A percentile compares a stretch with the other conserved stretches of the same genome.
Evolutionary conservation across 2,329 filamentous ascomycete species (phyloP).

Genomic region (Delphinella strobiligena): DNA sequence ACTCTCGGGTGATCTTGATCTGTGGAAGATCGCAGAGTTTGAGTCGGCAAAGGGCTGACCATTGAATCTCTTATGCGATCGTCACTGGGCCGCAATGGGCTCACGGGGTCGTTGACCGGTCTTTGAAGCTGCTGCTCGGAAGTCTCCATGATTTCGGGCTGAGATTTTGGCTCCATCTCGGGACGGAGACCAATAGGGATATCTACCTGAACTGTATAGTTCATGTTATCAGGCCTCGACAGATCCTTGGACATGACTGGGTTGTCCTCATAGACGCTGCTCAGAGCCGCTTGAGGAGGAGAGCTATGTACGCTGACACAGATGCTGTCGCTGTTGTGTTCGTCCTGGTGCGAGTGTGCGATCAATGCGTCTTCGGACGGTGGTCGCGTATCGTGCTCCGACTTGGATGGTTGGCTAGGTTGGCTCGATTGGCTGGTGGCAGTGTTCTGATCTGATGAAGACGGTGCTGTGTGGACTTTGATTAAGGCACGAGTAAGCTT

Average conservation of each 20-base stretch:
- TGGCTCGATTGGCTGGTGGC: not conserved
- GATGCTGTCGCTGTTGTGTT: not conserved
- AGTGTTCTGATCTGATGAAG: slow-evolving; percentile 13
- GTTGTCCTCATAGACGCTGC: not conserved
- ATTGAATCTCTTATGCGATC: slow-evolving; percentile 19
- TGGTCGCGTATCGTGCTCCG: not conserved
- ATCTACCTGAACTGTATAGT: slow-evolving; percentile 2
- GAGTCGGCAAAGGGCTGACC: slow-evolving; percentile 21
- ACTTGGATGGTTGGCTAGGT: not conserved
- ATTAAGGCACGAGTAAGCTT: slow-evolving; percentile 24
- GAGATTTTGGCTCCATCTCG: too few species aligned
- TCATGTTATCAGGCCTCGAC: too few species aligned
- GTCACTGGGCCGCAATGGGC: slow-evolving; percentile 18
- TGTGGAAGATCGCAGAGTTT: slow-evolving; percentile 15
- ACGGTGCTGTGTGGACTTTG: slow-evolving; percentile 20
- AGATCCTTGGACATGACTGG: too few species aligned
- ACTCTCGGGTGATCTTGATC: not conserved
- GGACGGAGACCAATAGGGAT: too few species aligned
- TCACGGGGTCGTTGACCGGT: slow-evolving; percentile 14
- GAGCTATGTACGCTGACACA: not conserved
- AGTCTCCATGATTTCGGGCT: too few species aligned
- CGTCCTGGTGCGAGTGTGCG: not conserved
- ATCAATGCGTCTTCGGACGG: not conserved
- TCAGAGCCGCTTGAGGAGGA: not conserved
- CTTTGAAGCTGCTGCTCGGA: not conserved